Evolutionary conservation across 805 yeast species (phyloP), one percentile per base, ranked within the genome.

Genomic region (Candida cerambycidarum): DNA sequence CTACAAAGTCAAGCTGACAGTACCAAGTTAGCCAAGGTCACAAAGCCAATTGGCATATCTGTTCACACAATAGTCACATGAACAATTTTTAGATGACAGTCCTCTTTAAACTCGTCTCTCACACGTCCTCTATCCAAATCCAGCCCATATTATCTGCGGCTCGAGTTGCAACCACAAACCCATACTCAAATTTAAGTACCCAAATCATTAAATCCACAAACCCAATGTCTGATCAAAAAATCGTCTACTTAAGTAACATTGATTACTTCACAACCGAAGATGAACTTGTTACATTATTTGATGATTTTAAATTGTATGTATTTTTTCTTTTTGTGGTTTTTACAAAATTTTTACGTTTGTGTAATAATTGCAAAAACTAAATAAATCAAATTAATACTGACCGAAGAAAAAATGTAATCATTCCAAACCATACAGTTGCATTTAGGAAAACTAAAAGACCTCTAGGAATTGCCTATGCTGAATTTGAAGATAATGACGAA

Each of bases 351-450:
- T 21, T 6, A 21, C 23, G n/a, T 21, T 6, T 21, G 8, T 21
- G 23, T 21, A 21, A 21, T 15, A 30, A 30, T 30, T 11, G 21
- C 13, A 30, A 16, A 37, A 16, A 4, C 15, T 10, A 23, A 27
- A 13, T 13, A 5, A 31, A 23, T 19, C 9, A 29, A 29, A 18
- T 25, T 25, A 25, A 23, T 42, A 41, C 29, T 25, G 19, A 31
- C 12, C 5, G 8, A 11, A 28, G 51, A 34, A 7, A 65, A 67
- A 55, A 52, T 17, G 76, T 79, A 3, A 61, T 80, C 48, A 71
- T 80, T 39, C 85, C 85, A 19, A 73, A 75, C 45, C 76, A 75
- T 48, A 75, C 80, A 2, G 67, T 77, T 13, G 66, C 76, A 25
- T 76, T 77, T 10, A 65, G 74, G 33, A 54, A 55, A 5, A 56